Conservation (phyloP, 108 stramenopile species). For the Aureococcus anophagefferens region DNA sequence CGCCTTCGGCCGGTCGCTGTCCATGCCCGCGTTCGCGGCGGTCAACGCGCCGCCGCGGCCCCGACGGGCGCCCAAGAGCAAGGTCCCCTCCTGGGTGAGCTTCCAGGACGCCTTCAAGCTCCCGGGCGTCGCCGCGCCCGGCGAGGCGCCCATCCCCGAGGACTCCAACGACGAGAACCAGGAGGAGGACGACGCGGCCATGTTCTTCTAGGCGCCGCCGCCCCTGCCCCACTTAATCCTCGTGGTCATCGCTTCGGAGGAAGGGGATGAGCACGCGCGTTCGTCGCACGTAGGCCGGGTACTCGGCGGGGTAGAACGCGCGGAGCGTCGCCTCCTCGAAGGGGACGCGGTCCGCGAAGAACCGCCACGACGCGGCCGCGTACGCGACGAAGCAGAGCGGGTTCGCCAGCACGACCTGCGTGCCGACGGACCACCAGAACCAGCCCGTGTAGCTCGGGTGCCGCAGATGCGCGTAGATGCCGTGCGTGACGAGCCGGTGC, state of each 20-base stretch:
- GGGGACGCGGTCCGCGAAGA: constrained; percentile 74
- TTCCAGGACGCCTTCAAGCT: background rate
- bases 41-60: too few species aligned
- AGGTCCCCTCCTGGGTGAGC: background rate
- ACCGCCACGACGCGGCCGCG: constrained; percentile 62
- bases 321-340: constrained; percentile 74
- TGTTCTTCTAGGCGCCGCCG: constrained; percentile 3
- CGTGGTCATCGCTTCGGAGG: too few species aligned
- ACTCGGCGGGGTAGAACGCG: constrained; percentile 62
- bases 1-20: too few species aligned
- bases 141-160: background rate
- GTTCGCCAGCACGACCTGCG: constrained; percentile 76
- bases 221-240: too few species aligned
- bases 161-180: background rate
- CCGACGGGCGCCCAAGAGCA: too few species aligned
- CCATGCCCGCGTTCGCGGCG: too few species aligned
- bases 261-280: constrained; percentile 82
- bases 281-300: constrained; percentile 53
- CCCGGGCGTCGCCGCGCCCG: background rate
- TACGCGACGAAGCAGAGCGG: constrained; percentile 50
- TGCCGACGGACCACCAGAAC: constrained; percentile 86
- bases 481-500: constrained; percentile 75
- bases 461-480: constrained; percentile 74
- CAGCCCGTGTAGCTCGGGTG: constrained; percentile 93
- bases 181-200: background rate